Evolutionary conservation across 805 yeast species (phyloP).

Genomic region (fission yeast (Schizosaccharomyces pombe)): DNA sequence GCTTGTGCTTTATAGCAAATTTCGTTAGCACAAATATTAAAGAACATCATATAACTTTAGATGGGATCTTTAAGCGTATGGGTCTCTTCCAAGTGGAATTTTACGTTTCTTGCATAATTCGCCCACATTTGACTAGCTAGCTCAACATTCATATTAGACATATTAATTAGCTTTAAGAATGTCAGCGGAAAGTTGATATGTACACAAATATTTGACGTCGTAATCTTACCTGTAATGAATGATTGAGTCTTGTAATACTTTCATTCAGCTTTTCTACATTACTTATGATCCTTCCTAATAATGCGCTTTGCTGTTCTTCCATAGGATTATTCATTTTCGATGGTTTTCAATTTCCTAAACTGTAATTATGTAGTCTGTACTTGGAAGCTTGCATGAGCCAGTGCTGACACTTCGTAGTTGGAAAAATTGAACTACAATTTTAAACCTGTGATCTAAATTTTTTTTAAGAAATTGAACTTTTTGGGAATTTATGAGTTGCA

Average conservation of each 20-base stretch:
- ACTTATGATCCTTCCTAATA: slow-evolving; percentile 50
- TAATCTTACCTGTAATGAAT: slow-evolving; percentile 25
- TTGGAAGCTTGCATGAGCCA: too few relatives aligned
- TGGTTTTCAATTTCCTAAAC: too few relatives aligned
- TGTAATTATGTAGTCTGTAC: too few relatives aligned
- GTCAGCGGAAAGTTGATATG: neutral
- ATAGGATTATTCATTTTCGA: slow-evolving; percentile 52
- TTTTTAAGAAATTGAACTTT: too few relatives aligned
- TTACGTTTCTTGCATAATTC: slow-evolving; percentile 44
- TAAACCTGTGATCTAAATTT: too few relatives aligned
- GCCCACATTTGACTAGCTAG: slow-evolving; percentile 59
- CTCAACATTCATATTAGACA: slow-evolving; percentile 44
- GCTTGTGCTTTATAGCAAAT: slow-evolving; percentile 63
- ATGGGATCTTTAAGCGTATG: slow-evolving; percentile 22
- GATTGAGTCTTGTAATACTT: slow-evolving; percentile 40
- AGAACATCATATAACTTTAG: neutral
- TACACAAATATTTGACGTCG: neutral
- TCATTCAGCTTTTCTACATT: slow-evolving; percentile 54
- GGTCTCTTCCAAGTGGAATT: slow-evolving; percentile 43
- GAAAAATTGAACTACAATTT: too few relatives aligned
- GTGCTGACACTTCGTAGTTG: too few relatives aligned
- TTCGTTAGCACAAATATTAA: slow-evolving; percentile 17
- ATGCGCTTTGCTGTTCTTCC: slow-evolving; percentile 54
- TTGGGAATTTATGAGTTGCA: too few relatives aligned
- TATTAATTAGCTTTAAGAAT: slow-evolving; percentile 25